Percentiles rank a stretch among this genome's conserved stretches.
Evolutionary conservation across 2,329 filamentous ascomycete species (phyloP).

Genomic region (Trichoderma oligosporum): DNA sequence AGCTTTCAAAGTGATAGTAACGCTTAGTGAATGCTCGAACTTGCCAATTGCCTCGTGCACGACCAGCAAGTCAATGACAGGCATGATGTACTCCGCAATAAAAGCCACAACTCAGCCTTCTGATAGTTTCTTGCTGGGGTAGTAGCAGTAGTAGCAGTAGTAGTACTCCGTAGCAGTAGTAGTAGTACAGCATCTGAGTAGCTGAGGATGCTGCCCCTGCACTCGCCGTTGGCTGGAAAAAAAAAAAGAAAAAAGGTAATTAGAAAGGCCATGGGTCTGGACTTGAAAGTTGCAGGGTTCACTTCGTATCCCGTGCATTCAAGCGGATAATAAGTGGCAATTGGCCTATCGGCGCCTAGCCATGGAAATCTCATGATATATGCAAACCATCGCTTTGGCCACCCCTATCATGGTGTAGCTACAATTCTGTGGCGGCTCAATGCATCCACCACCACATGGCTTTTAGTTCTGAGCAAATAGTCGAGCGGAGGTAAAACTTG

Average conservation of each 20-base stretch:
- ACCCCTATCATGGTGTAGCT: not conserved
- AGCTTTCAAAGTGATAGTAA: not conserved
- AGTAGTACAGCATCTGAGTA: not conserved
- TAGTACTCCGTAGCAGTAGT: too few species aligned
- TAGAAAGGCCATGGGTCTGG: not conserved
- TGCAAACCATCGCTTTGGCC: not conserved
- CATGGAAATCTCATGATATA: not conserved
- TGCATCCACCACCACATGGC: slow-evolving; percentile 16
- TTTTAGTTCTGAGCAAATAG: not conserved
- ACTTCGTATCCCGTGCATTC: not conserved
- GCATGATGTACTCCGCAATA: not conserved
- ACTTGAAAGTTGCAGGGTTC: not conserved
- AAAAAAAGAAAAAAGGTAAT: not conserved
- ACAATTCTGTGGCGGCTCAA: not conserved
- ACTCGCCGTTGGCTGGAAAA: slow-evolving; percentile 1
- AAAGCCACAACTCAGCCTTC: not conserved
- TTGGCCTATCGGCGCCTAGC: not conserved
- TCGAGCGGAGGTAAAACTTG: not conserved
- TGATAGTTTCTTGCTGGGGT: not conserved
- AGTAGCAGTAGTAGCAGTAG: too few species aligned
- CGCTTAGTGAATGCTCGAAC: not conserved
- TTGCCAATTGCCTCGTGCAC: not conserved
- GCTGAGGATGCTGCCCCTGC: slow-evolving; percentile 1
- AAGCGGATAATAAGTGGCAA: not conserved
- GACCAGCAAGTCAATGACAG: not conserved